Percentiles rank a stretch among this genome's conserved stretches.
phyloP scores from a whole-genome alignment of 2,329 filamentous ascomycete genomes.

The Emericellopsis atlantica region DNA sequence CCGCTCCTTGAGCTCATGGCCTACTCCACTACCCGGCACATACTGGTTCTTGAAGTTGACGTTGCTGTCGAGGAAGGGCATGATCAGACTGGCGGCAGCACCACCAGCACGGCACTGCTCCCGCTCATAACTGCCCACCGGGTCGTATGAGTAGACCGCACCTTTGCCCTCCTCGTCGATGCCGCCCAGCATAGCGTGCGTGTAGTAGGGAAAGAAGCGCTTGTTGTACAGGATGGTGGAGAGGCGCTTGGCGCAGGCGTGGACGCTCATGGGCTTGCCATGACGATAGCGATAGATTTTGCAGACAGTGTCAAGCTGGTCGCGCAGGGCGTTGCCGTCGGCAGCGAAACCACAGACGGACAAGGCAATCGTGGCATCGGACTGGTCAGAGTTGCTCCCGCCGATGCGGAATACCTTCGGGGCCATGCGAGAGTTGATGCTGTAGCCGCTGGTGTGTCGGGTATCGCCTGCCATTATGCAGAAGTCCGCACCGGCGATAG shows the following conservation, averaged over 20 bases:
- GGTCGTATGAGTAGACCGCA: slow-evolving; percentile 94
- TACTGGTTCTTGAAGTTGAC: slow-evolving; percentile 99
- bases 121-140: slow-evolving; percentile 92
- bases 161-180: slow-evolving; percentile 91
- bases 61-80: slow-evolving; percentile 98
- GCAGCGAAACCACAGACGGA: slow-evolving; percentile 94
- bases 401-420: slow-evolving; percentile 98
- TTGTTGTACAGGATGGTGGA: slow-evolving; percentile 95
- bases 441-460: slow-evolving; percentile 89
- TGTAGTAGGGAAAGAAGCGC: slow-evolving; percentile 98
- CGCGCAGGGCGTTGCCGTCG: slow-evolving; percentile 85
- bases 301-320: slow-evolving; percentile 85
- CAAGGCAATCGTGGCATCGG: slow-evolving; percentile 75
- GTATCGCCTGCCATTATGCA: slow-evolving; percentile 96
- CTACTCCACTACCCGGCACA: slow-evolving; percentile 70
- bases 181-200: slow-evolving; percentile 84
- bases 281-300: slow-evolving; percentile 99
- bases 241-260: slow-evolving; percentile 87
- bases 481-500: slow-evolving; percentile 89
- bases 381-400: slow-evolving; percentile 73
- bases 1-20: slow-evolving; percentile 66
- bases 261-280: slow-evolving; percentile 88
- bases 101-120: slow-evolving; percentile 93
- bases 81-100: slow-evolving; percentile 86
- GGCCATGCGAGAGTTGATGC: slow-evolving; percentile 92